Evolutionary conservation across 768 basidiomycete species (phyloP).

Genomic region (Amylocystis lapponica): DNA sequence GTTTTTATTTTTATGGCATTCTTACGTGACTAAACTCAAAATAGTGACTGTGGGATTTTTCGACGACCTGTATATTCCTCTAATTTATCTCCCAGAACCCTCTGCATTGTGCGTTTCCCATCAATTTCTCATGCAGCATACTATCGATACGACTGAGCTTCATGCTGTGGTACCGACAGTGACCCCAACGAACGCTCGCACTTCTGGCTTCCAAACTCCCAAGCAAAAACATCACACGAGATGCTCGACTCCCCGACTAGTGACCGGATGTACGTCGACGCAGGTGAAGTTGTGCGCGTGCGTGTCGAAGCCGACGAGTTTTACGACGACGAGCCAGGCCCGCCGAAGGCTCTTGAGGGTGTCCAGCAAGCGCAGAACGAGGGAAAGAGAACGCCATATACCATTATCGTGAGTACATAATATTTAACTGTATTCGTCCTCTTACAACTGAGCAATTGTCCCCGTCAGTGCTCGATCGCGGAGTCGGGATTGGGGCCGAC

Average conservation of each 20-base stretch:
- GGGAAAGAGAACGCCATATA: conserved; percentile 55
- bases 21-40: not conserved
- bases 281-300: conserved; percentile 68
- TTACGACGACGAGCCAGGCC: conserved; percentile 82
- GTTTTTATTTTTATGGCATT: conserved; percentile 22
- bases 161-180: too few relatives aligned
- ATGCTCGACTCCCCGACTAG: conserved; percentile 62
- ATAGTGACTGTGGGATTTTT: conserved; percentile 86
- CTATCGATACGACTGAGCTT: not conserved
- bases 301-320: conserved; percentile 81
- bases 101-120: conserved; percentile 57
- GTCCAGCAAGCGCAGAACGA: conserved; percentile 49
- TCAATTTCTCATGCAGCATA: not conserved
- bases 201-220: conserved; percentile 70
- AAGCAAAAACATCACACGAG: conserved; percentile 47
- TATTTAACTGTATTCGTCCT: not conserved
- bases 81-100: conserved; percentile 74
- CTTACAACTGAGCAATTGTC: not conserved
- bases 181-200: conserved; percentile 79
- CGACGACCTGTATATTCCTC: conserved; percentile 86
- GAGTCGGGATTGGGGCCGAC: conserved; percentile 79
- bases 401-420: conserved; percentile 50
- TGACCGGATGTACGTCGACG: conserved; percentile 78
- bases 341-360: conserved; percentile 69
- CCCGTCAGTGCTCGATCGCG: conserved; percentile 65